These are phyloP conservation scores for Exophiala mesophila DNA, from an alignment of 2,329 filamentous ascomycete species.

Conservation along the genomic window DNA sequence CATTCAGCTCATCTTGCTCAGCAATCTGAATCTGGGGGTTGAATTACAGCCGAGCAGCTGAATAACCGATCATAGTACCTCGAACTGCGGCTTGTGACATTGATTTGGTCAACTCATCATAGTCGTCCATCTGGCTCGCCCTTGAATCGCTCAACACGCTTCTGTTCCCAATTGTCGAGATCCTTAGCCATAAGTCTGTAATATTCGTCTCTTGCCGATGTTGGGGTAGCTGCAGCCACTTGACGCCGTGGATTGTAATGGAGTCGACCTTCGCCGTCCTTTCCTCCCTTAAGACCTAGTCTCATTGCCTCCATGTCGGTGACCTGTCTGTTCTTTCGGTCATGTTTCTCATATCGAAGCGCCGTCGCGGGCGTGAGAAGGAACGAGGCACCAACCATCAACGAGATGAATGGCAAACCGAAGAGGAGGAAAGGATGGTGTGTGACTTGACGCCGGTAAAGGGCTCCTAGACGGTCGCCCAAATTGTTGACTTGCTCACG, in stretches of 20 bases:
- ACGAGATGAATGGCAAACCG: constrained; percentile 82
- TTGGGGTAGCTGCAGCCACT: constrained; percentile 20
- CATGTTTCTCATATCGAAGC: constrained; percentile 86
- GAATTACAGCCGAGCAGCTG: no score
- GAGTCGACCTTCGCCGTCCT: constrained; percentile 72
- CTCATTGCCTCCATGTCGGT: constrained; percentile 81
- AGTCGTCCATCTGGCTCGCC: constrained; percentile 86
- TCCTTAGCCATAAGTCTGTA: constrained; percentile 75
- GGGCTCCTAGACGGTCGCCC: constrained; percentile 56
- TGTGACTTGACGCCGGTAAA: constrained; percentile 70
- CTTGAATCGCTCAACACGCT: constrained; percentile 80
- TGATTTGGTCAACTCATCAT: constrained; percentile 41
- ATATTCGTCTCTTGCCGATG: constrained; percentile 43
- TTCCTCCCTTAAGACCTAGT: constrained; percentile 65
- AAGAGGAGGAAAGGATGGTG: constrained; percentile 87
- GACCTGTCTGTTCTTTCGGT: constrained; percentile 81
- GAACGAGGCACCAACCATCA: constrained; percentile 90
- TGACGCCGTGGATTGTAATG: constrained; percentile 42
- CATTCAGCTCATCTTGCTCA: no score
- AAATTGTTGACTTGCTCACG: constrained; percentile 26
- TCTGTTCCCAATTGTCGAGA: constrained; percentile 94
- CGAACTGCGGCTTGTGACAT: no score
- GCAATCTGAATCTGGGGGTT: no score
- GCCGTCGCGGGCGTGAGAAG: constrained; percentile 91
- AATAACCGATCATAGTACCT: no score